Evolutionary conservation across 23 red algal genomes (phyloP), one percentile per base, ranked within the genome.

Genomic region (Pyropia yezoensis): DNA sequence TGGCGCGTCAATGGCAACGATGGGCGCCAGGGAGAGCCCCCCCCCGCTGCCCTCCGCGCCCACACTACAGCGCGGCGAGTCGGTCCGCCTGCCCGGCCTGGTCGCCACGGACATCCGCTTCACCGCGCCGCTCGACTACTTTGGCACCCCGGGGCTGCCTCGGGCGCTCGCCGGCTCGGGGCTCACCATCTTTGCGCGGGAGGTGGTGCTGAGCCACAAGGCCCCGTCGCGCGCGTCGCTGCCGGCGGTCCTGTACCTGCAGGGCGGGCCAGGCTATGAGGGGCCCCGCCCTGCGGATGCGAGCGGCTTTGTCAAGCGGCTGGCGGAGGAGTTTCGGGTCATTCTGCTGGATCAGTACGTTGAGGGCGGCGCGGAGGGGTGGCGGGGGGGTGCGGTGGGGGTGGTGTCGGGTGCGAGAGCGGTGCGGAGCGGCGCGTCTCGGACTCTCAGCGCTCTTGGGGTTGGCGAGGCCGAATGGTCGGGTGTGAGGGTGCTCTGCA

Each of bases 231-330:
- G 55, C 19, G 19, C 55, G 21, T 27, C 19, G 25, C 55, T 59
- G 21, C 55, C 55, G 39, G 32, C 28, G 7, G 16, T 71, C 28
- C 29, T 52, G 27, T 71, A 71, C 27, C 21, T 71, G 29, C 67
- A 71, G 56, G 67, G 67, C 52, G 70, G 70, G 24, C 70, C 70
- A 12, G 70, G 70, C 18, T 59, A 57, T 15, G 70, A 75, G 22
- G 53, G 15, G 32, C 70, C 70, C 14, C 57, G 70, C 19, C 52
- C 25, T 2, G 32, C 70, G 18, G 70, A 75, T 27, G 20, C 51
- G 14, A 19, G 33, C 18, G 32, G 34, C 18, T 61, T 75, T 28
- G 22, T 59, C 20, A 52, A 63, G 12, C 33, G 27, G 15, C 70
- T 75, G 16, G 51, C 61, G 3, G 26, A 61, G 16, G 49, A 20